Conservation (phyloP, 345 rosid species). For the Fremontodendron californicum region DNA sequence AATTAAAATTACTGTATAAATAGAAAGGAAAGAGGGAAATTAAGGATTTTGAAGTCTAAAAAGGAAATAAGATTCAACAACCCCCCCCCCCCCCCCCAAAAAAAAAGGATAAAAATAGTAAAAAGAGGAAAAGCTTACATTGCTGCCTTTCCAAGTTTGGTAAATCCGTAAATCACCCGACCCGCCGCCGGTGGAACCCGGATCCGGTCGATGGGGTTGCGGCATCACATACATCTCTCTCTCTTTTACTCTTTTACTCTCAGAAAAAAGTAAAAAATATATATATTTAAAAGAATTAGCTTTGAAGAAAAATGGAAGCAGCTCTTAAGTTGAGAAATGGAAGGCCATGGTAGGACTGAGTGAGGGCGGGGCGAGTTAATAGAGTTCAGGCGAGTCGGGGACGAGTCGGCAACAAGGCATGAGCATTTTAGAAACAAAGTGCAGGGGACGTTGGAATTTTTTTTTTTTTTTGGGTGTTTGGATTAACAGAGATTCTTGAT, state of each 20-base stretch:
- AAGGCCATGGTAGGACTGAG: slow-evolving; percentile 1
- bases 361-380: slow-evolving; percentile 7
- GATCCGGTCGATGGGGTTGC: slow-evolving; percentile 80
- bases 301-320: background rate
- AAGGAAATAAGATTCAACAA: background rate
- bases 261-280: background rate
- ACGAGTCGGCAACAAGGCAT: slow-evolving; percentile 25
- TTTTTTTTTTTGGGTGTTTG: slow-evolving; percentile 4
- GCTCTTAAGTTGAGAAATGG: background rate
- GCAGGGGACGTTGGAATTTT: slow-evolving; percentile 4
- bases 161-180: slow-evolving; percentile 61
- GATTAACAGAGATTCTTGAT: slow-evolving; percentile 20
- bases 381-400: slow-evolving; percentile 37
- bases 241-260: background rate
- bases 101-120: background rate
- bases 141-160: slow-evolving; percentile 94
- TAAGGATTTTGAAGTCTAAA: background rate
- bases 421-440: slow-evolving; percentile 14
- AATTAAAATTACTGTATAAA: background rate
- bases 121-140: slow-evolving; percentile 43
- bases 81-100: background rate
- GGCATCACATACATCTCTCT: slow-evolving; percentile 69
- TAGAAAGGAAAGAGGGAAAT: background rate
- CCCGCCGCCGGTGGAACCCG: slow-evolving; percentile 46
- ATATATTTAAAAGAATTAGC: background rate